Percentiles rank a stretch among this genome's conserved stretches.
Evolutionary conservation across 805 yeast species (phyloP).

Genomic region (Groenewaldozyma salmanticensis): DNA sequence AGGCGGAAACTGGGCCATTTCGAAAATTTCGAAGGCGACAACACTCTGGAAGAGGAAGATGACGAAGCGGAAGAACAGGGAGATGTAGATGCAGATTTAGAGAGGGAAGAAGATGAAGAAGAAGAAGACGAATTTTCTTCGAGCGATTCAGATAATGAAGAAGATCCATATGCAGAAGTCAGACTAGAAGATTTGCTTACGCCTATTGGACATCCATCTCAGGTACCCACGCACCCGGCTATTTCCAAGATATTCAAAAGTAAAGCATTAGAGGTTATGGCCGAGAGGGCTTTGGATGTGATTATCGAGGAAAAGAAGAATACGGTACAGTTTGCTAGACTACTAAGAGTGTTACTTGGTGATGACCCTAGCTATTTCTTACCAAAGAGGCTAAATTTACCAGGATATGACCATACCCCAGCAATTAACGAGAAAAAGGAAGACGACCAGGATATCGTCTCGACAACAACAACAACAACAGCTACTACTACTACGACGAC

Average conservation of each 20-base stretch:
- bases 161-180: constrained; percentile 39
- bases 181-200: constrained; percentile 52
- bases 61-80: constrained; percentile 19
- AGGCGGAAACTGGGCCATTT: too few relatives aligned
- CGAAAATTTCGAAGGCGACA: constrained; percentile 10
- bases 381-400: constrained; percentile 47
- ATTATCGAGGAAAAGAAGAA: constrained; percentile 76
- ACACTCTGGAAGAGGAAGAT: constrained; percentile 21
- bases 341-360: constrained; percentile 74
- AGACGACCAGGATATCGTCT: constrained; percentile 18
- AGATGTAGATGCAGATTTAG: too few relatives aligned
- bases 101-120: constrained; percentile 25
- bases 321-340: constrained; percentile 57
- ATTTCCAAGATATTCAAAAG: constrained; percentile 56
- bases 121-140: constrained; percentile 18
- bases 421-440: constrained; percentile 9
- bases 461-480: constrained; percentile 10
- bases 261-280: constrained; percentile 47
- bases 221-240: constrained; percentile 61
- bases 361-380: constrained; percentile 67
- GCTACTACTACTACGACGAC: not conserved
- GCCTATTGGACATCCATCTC: constrained; percentile 76
- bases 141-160: constrained; percentile 23
- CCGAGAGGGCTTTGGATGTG: constrained; percentile 62
- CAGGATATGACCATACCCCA: constrained; percentile 42